These are phyloP conservation scores for Psilocybe azurescens DNA, from an alignment of 768 basidiomycete species.

Conservation along the genomic window DNA sequence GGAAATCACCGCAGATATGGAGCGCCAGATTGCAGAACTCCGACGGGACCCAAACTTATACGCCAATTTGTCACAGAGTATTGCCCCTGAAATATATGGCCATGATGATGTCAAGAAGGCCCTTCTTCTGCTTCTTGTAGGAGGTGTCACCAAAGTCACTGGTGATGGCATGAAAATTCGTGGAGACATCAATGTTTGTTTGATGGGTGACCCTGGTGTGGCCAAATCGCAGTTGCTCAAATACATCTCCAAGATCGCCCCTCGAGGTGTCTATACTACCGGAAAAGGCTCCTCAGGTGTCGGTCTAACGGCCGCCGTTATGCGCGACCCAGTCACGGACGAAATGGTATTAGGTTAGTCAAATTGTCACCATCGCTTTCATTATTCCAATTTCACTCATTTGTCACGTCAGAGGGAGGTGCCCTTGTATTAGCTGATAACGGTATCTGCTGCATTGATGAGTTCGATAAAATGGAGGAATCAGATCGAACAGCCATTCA, in stretches of 20 bases:
- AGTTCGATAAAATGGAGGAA: slow-evolving; percentile 99
- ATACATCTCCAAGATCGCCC: slow-evolving; percentile 98
- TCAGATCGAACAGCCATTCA: slow-evolving; percentile 97
- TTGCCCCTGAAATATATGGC: slow-evolving; percentile 98
- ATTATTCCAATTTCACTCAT: background rate
- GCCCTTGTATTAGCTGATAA: slow-evolving; percentile 99
- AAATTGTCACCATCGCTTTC: background rate
- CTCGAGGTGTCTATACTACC: slow-evolving; percentile 96
- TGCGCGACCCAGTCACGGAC: slow-evolving; percentile 98
- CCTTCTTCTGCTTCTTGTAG: slow-evolving; percentile 87
- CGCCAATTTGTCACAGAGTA: slow-evolving; percentile 86
- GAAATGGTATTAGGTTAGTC: slow-evolving; percentile 96
- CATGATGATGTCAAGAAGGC: slow-evolving; percentile 98
- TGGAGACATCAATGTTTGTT: slow-evolving; percentile 95
- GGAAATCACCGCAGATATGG: slow-evolving; percentile 89
- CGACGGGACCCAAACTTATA: slow-evolving; percentile 82
- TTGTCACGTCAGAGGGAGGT: slow-evolving; percentile 80
- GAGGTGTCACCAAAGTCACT: slow-evolving; percentile 94
- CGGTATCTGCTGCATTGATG: slow-evolving; percentile 99
- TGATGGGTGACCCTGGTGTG: slow-evolving; percentile 99
- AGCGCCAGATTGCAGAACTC: slow-evolving; percentile 69
- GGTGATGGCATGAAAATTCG: slow-evolving; percentile 99
- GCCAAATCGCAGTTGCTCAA: slow-evolving; percentile 97
- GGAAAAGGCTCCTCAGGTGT: slow-evolving; percentile 99
- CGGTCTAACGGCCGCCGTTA: slow-evolving; percentile 97